These are phyloP conservation scores for Pleurotus cornucopiae DNA, from an alignment of 768 basidiomycete species.

Conservation along the genomic window DNA sequence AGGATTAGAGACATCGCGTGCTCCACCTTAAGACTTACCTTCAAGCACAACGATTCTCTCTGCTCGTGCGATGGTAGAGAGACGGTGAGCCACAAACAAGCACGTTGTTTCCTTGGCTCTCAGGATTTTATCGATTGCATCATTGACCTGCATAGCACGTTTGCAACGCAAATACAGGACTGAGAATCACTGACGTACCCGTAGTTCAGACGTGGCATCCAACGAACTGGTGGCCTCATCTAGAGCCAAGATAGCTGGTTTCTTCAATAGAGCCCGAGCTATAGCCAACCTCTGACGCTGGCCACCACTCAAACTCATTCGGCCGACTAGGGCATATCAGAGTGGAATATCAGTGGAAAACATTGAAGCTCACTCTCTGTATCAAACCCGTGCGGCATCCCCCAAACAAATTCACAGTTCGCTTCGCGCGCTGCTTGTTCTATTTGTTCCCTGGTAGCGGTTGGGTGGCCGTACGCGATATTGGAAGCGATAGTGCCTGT, in stretches of 20 bases:
- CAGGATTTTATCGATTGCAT: conserved; percentile 87
- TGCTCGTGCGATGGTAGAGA: conserved; percentile 87
- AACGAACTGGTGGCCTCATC: conserved; percentile 90
- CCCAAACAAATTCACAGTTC: conserved; percentile 96
- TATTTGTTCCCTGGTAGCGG: conserved; percentile 76
- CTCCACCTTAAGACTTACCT: conserved; percentile 33
- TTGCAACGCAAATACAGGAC: not conserved
- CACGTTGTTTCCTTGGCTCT: conserved; percentile 79
- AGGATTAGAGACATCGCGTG: not conserved
- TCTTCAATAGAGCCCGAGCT: conserved; percentile 83
- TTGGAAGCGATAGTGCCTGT: conserved; percentile 93
- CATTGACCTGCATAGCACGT: conserved; percentile 56
- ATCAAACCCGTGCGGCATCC: conserved; percentile 91
- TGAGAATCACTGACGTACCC: conserved; percentile 36
- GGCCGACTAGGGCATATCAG: conserved; percentile 44
- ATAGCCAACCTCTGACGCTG: conserved; percentile 81
- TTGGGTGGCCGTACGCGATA: conserved; percentile 81
- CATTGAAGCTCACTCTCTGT: conserved; percentile 67
- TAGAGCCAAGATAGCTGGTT: conserved; percentile 81
- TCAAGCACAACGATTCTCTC: conserved; percentile 90
- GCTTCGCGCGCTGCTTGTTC: conserved; percentile 86
- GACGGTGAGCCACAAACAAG: conserved; percentile 82
- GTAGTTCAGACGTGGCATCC: conserved; percentile 84
- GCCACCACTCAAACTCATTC: conserved; percentile 70
- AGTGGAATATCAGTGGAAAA: not conserved